Percentiles rank a stretch among this genome's conserved stretches.
Conservation (phyloP, 2,329 filamentous ascomycete genomes). For the Neofusicoccum ribis region DNA sequence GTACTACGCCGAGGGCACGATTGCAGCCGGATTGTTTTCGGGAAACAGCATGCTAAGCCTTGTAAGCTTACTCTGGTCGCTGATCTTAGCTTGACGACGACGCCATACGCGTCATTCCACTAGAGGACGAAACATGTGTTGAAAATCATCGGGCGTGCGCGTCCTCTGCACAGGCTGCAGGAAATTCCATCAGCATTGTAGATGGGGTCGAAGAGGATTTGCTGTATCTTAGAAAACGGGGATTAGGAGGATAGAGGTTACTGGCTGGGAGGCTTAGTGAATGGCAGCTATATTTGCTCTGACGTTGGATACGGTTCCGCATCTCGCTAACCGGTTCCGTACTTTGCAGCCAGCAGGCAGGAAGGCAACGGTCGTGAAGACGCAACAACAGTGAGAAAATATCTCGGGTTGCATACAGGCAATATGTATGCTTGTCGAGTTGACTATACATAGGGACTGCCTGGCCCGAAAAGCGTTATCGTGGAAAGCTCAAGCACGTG, state of each 20-base stretch:
- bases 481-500: not conserved
- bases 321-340: not conserved
- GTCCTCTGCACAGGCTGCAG: not conserved
- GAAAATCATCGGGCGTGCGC: not conserved
- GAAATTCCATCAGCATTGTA: not conserved
- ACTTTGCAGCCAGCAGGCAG: not conserved
- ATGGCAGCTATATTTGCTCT: slow-evolving; percentile 14
- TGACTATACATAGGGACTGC: not conserved
- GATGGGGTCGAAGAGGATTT: not conserved
- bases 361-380: not conserved
- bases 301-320: not conserved
- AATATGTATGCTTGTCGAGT: not conserved
- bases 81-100: not conserved
- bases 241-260: not conserved
- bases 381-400: not conserved
- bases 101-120: slow-evolving; percentile 9
- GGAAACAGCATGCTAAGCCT: slow-evolving; percentile 7
- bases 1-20: not conserved
- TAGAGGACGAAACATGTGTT: not conserved
- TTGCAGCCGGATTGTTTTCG: not conserved
- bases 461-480: not conserved
- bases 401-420: not conserved
- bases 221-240: not conserved
- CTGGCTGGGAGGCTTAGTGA: not conserved
- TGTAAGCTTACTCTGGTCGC: slow-evolving; percentile 8